Conservation (phyloP, 371 early-diverging fungal species). For the Apophysomyces elegans region DNA sequence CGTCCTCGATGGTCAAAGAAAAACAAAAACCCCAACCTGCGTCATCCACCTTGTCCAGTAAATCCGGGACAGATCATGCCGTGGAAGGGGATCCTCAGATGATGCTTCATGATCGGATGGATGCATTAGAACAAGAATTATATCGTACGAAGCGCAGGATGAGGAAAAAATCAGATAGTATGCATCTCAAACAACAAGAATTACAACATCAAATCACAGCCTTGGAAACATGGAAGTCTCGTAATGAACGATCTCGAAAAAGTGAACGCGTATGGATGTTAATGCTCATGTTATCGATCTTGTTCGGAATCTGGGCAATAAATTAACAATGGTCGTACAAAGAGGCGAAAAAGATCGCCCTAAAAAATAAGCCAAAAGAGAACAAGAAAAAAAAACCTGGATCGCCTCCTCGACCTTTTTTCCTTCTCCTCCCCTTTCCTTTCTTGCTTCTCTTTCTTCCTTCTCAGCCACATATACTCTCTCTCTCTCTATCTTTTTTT, state of each 20-base stretch:
- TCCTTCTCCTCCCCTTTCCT: conserved; percentile 1
- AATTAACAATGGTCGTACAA: not conserved
- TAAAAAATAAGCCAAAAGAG: not conserved
- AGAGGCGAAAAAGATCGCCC: conserved; percentile 1
- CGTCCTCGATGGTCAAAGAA: too few relatives aligned
- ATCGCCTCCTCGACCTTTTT: conserved; percentile 3
- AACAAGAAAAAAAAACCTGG: too few relatives aligned
- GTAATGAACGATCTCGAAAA: conserved; percentile 26
- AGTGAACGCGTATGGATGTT: conserved; percentile 48
- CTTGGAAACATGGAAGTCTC: conserved; percentile 29
- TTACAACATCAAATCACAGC: conserved; percentile 33
- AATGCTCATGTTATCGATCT: conserved; percentile 20
- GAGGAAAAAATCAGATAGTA: conserved; percentile 36
- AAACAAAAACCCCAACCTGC: conserved; percentile 3
- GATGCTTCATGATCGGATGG: conserved; percentile 51
- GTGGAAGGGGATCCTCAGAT: conserved; percentile 27
- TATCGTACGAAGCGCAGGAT: conserved; percentile 35
- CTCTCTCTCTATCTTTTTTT: not conserved
- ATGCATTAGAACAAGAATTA: conserved; percentile 46
- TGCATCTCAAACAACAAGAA: conserved; percentile 25
- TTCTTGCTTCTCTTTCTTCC: not conserved
- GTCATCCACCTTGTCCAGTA: conserved; percentile 13
- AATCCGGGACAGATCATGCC: not conserved
- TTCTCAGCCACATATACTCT: conserved; percentile 5
- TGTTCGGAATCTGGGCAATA: conserved; percentile 17